Base-by-base conservation (phyloP, 2,329 filamentous ascomycete genomes). In the Mariannaea sp. region DNA sequence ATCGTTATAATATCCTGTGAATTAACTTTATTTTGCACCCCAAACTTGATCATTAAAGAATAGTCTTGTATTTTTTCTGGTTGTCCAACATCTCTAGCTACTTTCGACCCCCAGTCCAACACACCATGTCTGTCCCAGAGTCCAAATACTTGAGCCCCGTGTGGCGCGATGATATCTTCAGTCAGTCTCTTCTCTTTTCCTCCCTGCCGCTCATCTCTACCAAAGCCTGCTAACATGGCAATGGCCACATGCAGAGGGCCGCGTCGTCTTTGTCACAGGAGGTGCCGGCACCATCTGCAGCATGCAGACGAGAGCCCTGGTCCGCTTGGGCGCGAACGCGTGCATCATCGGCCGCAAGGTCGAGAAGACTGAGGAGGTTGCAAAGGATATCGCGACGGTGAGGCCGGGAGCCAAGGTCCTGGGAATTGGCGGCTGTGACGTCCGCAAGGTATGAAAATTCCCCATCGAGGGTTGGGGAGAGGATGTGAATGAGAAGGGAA, bases 221-320 rank as follows among this genome's bases (percentile, higher is more conserved):
- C 14, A 30, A 14, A 24, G 13, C 27, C 30, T 14, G 14, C 47
- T 61, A 16, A 65, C 26, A 36, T 49, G 20, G 22, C n/a, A 14
- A 29, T 22, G n/a, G 14, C n/a, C 20, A 19, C 7, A 7, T 39
- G 10, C 65, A 95, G 90, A 87, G 58, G 86, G 87, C 70, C 93
- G 94, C 67, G 92, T 97, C 38, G 84, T 93, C 62, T 96, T 97
- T 74, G 95, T 95, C 68, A 99, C 94, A 3, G 94, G 94, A 53
- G 94, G 94, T 46, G 92, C 92, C 5, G 93, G 94, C 49, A 88
- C 89, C 20, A 97, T 99, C 68, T 97, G 94, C 77, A 94, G 89
- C 65, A 92, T 90, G 49, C 94, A 97, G 77, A 94, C 96, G 26
- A 84, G 92, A 60, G 94, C 94, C 4, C 79, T 99, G 55, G 92